phyloP scores from a whole-genome alignment of 345 rosid genomes.

The Chamaenerion angustifolium region DNA sequence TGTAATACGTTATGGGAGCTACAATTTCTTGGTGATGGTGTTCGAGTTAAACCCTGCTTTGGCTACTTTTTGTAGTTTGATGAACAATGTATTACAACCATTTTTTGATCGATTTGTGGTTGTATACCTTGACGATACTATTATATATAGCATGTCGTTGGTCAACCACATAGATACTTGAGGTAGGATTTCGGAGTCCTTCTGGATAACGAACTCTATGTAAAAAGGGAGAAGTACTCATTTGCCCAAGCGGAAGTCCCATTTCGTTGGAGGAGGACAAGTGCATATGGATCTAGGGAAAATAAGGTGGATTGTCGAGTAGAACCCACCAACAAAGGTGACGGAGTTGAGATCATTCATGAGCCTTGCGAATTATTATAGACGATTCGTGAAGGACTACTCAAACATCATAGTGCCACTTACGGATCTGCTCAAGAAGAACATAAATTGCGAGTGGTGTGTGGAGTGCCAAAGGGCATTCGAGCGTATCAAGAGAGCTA shows the following conservation, averaged over 20 bases:
- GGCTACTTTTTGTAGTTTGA: too few species aligned
- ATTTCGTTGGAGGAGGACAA: neutral
- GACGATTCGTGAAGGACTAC: neutral
- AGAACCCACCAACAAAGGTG: neutral
- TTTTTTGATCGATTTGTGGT: neutral
- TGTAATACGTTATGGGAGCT: neutral
- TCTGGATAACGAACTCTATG: too few species aligned
- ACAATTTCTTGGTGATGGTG: too few species aligned
- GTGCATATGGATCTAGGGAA: neutral
- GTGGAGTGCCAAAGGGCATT: neutral
- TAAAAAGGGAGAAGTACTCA: slow-evolving; percentile 1
- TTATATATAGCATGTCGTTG: too few species aligned
- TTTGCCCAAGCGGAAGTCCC: neutral
- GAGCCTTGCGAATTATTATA: slow-evolving; percentile 1
- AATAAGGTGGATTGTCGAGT: neutral
- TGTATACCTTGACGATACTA: too few species aligned
- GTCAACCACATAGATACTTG: neutral
- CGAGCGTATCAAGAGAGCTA: neutral
- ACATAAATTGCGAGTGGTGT: neutral
- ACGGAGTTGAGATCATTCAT: neutral
- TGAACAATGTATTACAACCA: too few species aligned
- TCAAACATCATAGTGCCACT: too few species aligned
- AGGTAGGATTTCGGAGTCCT: too few species aligned
- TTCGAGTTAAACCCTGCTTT: too few species aligned
- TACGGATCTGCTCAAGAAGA: neutral